A percentile compares a stretch with the other conserved stretches of the same genome.
Evolutionary conservation across 1,284 basidiomycete genomes (phyloP).

Genomic region (Boletus mariae): DNA sequence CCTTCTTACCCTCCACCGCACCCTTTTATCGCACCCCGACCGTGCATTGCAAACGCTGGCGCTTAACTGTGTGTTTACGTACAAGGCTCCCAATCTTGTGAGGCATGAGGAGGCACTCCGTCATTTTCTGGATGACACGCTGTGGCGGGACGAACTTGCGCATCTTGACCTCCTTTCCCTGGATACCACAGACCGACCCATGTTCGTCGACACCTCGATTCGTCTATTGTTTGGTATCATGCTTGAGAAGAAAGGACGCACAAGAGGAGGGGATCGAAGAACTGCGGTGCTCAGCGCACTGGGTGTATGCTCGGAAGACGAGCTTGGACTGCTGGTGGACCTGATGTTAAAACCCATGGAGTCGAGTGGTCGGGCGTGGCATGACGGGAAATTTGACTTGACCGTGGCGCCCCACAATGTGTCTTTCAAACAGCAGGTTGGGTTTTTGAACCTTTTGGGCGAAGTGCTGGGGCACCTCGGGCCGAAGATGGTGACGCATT

Average conservation of each 20-base stretch:
- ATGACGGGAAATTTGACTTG: constrained; percentile 30
- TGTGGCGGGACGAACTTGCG: constrained; percentile 87
- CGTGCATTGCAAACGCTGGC: constrained; percentile 74
- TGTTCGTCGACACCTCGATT: constrained; percentile 73
- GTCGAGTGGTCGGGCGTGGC: constrained; percentile 28
- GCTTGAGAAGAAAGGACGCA: constrained; percentile 76
- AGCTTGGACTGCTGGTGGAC: constrained; percentile 78
- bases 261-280: constrained; percentile 69
- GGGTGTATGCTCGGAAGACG: constrained; percentile 67
- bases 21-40: constrained; percentile 86
- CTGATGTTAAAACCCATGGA: constrained; percentile 87
- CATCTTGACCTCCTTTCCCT: constrained; percentile 68
- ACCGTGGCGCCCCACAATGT: constrained; percentile 33
- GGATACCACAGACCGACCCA: constrained; percentile 58
- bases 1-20: constrained; percentile 67
- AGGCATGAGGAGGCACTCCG: constrained; percentile 69
- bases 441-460: constrained; percentile 81
- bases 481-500: constrained; percentile 61
- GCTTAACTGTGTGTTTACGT: constrained; percentile 80
- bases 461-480: constrained; percentile 82
- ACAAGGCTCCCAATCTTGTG: constrained; percentile 69
- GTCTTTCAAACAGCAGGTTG: constrained; percentile 72
- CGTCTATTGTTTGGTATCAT: constrained; percentile 88
- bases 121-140: constrained; percentile 77
- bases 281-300: constrained; percentile 76